Evolutionary conservation across 192 early-diverging fungal genomes (phyloP), one percentile per base, ranked within the genome.

Genomic region (Entomortierella beljakovae): DNA sequence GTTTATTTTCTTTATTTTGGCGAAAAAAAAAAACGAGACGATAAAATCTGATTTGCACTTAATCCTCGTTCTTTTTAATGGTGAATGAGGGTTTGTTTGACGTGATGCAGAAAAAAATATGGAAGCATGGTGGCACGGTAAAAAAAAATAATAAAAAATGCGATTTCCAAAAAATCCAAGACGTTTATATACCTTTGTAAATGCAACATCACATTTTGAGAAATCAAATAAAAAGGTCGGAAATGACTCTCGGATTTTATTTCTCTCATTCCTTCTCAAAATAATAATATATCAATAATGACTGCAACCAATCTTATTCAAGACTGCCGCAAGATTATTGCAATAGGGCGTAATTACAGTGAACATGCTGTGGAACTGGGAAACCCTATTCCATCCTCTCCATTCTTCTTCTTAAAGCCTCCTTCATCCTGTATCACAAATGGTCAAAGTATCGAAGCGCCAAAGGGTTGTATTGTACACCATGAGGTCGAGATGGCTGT

Each of bases 381-480:
- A 29, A 98, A 95, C 80, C 86, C 92, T 15, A 92, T 98, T 28
- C 97, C 97, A 3, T 92, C 80, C 23, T 68, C 85, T 6, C 97
- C 97, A 28, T 91, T 98, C 71, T 94, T 96, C 80, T 99, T 99
- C 81, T 87, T 99, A 40, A 99, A 99, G 84, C 97, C 97, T 35
- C 90, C 93, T 0, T 91, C 93, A 37, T 94, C 94, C 29, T 95
- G 91, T 66, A 81, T 95, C 43, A 62, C 82, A 8, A 82, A 88
- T 38, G 91, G 90, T 7, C 86, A 88, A 8, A 82, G 71, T 56
- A 92, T 98, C 43, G 95, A 97, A 77, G 86, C 96, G 23, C 97
- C 96, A 1, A 72, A 80, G 20, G 93, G 90, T 8, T 88, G 86
- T 63, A 83, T 87, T 37, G 93, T 97, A 11, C 94, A 97, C 77